Conservation (phyloP, 192 early-diverging fungal genomes). For the Coemansia sp. region DNA sequence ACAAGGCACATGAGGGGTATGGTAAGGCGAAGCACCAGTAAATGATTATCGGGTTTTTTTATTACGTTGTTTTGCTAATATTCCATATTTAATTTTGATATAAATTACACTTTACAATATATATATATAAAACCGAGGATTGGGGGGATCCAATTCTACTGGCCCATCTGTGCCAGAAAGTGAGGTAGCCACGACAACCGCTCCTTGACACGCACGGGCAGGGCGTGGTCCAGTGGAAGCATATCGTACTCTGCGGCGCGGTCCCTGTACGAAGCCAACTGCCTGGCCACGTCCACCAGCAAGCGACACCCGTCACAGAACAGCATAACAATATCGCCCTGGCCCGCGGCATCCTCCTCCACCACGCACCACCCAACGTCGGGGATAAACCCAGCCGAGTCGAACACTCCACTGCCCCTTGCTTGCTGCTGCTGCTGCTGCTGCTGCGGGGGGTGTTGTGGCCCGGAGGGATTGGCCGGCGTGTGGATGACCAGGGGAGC, state of each 20-base stretch:
- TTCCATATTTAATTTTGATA: too few relatives aligned
- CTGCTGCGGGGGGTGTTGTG: too few relatives aligned
- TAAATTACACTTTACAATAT: too few relatives aligned
- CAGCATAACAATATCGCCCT: slow-evolving; percentile 30
- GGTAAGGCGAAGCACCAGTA: slow-evolving; percentile 7
- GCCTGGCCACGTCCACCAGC: slow-evolving; percentile 26
- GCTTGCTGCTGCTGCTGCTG: too few relatives aligned
- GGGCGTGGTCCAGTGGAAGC: slow-evolving; percentile 32
- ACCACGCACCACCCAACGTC: slow-evolving; percentile 52
- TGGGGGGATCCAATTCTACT: too few relatives aligned
- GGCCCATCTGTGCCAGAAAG: slow-evolving; percentile 35
- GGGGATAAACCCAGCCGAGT: slow-evolving; percentile 42
- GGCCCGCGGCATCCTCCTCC: slow-evolving; percentile 6
- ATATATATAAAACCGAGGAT: background rate
- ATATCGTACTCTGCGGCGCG: slow-evolving; percentile 12
- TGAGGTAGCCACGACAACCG: slow-evolving; percentile 28
- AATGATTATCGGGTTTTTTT: too few relatives aligned
- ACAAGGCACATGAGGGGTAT: slow-evolving; percentile 13
- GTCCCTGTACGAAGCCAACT: slow-evolving; percentile 25
- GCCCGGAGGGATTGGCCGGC: slow-evolving; percentile 12
- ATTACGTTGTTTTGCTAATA: too few relatives aligned
- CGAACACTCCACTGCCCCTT: too few relatives aligned
- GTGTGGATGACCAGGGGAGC: slow-evolving; percentile 17
- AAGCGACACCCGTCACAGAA: slow-evolving; percentile 48
- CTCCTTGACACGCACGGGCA: slow-evolving; percentile 37